Evolutionary conservation across 192 early-diverging fungal species (phyloP).

Genomic region (Coemansia sp.): DNA sequence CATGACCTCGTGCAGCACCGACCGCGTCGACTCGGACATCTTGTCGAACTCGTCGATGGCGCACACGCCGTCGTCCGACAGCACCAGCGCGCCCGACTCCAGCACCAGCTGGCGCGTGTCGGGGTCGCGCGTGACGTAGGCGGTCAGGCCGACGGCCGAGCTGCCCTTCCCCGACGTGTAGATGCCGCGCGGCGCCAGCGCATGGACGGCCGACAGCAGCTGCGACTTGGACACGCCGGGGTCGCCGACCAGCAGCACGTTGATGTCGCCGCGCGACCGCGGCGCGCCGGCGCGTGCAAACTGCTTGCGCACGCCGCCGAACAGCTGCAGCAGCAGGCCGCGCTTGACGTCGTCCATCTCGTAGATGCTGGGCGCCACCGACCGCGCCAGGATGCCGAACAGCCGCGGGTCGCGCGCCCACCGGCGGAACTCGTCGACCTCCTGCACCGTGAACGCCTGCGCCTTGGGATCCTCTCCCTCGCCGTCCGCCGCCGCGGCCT

Average conservation of each 20-base stretch:
- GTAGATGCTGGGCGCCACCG: conserved; percentile 87
- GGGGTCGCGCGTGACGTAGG: conserved; percentile 88
- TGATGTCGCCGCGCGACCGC: conserved; percentile 96
- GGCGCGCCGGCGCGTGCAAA: conserved; percentile 84
- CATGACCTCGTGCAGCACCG: conserved; percentile 99
- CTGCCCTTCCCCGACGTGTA: conserved; percentile 95
- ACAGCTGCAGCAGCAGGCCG: conserved; percentile 68
- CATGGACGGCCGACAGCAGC: conserved; percentile 87
- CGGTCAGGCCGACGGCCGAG: conserved; percentile 95
- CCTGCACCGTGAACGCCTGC: conserved; percentile 47
- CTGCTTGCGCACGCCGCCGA: conserved; percentile 78
- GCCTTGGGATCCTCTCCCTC: conserved; percentile 41
- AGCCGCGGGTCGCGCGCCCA: conserved; percentile 69
- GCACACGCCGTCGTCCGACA: conserved; percentile 97
- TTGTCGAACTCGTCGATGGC: conserved; percentile 99
- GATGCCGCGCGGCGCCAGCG: conserved; percentile 90
- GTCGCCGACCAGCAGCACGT: conserved; percentile 97
- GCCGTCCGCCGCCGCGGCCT: background rate
- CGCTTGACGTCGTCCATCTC: conserved; percentile 92
- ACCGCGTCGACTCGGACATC: conserved; percentile 94
- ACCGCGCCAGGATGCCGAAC: conserved; percentile 73
- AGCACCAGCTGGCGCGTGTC: conserved; percentile 93
- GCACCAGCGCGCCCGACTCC: conserved; percentile 94
- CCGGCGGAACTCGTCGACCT: conserved; percentile 62
- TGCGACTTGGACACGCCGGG: conserved; percentile 98